phyloP scores from a whole-genome alignment of 805 yeast species.

The Lachancea mirantina region DNA sequence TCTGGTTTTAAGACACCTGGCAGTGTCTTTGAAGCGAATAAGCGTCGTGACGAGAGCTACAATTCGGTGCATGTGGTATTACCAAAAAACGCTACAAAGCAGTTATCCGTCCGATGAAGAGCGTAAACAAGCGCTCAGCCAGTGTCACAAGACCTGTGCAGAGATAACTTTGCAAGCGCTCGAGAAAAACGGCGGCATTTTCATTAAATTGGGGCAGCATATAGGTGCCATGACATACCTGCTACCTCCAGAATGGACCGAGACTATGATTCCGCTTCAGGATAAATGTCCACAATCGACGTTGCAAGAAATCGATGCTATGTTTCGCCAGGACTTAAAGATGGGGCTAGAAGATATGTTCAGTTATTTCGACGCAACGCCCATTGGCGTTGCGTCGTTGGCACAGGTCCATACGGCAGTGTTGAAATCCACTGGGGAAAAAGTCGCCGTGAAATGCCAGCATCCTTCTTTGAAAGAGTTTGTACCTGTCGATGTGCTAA shows the following conservation, averaged over 20 bases:
- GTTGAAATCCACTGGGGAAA: slow-evolving; percentile 47
- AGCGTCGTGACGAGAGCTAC: slow-evolving; percentile 66
- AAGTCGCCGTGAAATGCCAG: slow-evolving; percentile 91
- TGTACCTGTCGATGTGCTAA: slow-evolving; percentile 80
- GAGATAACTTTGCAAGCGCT: slow-evolving; percentile 68
- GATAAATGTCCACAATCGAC: slow-evolving; percentile 83
- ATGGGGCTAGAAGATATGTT: slow-evolving; percentile 54
- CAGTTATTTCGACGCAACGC: slow-evolving; percentile 54
- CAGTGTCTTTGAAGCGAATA: slow-evolving; percentile 41
- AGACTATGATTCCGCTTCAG: slow-evolving; percentile 86
- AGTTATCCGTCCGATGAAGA: slow-evolving; percentile 40
- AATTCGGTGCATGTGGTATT: slow-evolving; percentile 61
- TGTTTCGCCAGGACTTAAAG: slow-evolving; percentile 68
- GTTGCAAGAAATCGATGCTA: slow-evolving; percentile 53
- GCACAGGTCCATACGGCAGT: slow-evolving; percentile 91
- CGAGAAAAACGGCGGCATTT: slow-evolving; percentile 84
- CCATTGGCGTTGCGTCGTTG: slow-evolving; percentile 91
- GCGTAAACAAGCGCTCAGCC: slow-evolving; percentile 45
- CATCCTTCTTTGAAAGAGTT: slow-evolving; percentile 83
- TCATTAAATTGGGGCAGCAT: slow-evolving; percentile 93
- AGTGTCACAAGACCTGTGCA: slow-evolving; percentile 75
- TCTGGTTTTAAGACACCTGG: slow-evolving; percentile 18
- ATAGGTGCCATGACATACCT: slow-evolving; percentile 86
- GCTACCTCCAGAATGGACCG: slow-evolving; percentile 91
- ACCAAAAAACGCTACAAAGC: slow-evolving; percentile 47